Evolutionary conservation across 208 protist species (phyloP), one percentile per base, ranked within the genome.

Genomic region (Leptomonas pyrrhocoris): DNA sequence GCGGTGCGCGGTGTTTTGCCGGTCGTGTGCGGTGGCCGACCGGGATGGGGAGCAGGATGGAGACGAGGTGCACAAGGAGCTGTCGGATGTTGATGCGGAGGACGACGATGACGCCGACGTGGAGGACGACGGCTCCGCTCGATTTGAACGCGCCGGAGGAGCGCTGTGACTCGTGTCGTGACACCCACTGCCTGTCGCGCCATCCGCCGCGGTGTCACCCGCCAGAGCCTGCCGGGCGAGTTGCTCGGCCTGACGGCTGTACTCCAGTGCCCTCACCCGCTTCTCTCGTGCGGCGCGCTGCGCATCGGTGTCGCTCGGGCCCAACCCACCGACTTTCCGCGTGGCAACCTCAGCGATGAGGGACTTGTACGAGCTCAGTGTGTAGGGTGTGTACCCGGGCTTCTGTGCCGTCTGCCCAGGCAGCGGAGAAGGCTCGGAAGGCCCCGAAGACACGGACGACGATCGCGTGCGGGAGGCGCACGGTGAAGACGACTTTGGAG

Each of bases 221-320:
- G 70, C 45, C 18, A 80, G 55, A 7, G 58, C 34, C 27, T 78
- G 74, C 40, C 61, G 72, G 2, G 76, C 70, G 13, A 73, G 72
- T 38, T 69, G 34, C 64, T 73, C 81, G 15, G 77, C 88, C n/a
- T 68, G 50, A 11, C 53, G 50, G 13, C 80, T 86, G 79, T 96
- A 96, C 56, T 77, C 77, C 19, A 62, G 54, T 45, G 89, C 74
- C 16, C 87, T 75, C 67, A 73, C 67, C 56, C 84, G 79, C 25
- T 78, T 74, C 58, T 79, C 78, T 4, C 66, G 72, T 1, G 89
- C 89, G 21, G 68, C 65, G 1, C 89, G 86, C 68, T 93, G 89
- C 51, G 71, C 89, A 55, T 96, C 92, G 16, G 85, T 94, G 79
- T 96, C 92, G 36, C 73, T 80, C 1, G 85, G 86, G 0, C 89